A percentile compares a stretch with the other conserved stretches of the same genome.
Evolutionary conservation across 2,329 filamentous ascomycete species (phyloP).

Genomic region (Aspergillus ochraceoroseus): DNA sequence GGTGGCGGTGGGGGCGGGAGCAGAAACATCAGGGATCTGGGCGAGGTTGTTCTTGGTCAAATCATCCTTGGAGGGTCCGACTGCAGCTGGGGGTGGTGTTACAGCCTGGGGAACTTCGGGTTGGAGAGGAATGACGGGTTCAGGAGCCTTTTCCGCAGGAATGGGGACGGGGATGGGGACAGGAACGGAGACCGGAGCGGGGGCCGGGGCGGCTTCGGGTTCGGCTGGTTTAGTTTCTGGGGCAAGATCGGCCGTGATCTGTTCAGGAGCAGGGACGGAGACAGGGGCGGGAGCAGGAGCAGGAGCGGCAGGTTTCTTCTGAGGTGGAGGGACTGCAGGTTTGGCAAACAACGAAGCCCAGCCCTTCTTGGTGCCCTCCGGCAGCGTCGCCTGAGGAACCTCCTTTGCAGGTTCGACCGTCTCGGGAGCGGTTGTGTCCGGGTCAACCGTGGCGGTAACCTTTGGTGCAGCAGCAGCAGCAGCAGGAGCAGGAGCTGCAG

Average conservation of each 20-base stretch:
- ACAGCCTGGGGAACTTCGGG: slow-evolving; percentile 38
- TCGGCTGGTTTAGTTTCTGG: slow-evolving; percentile 12
- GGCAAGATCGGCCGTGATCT: slow-evolving; percentile 20
- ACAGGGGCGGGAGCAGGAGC: slow-evolving; percentile 27
- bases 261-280: slow-evolving; percentile 11
- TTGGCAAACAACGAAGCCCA: slow-evolving; percentile 76
- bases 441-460: slow-evolving; percentile 22
- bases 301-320: slow-evolving; percentile 47
- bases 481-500: no score
- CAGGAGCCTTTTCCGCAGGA: slow-evolving; percentile 34
- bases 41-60: slow-evolving; percentile 91
- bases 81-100: slow-evolving; percentile 38
- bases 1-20: slow-evolving; percentile 72
- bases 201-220: slow-evolving; percentile 25
- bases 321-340: slow-evolving; percentile 50
- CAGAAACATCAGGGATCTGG: slow-evolving; percentile 76
- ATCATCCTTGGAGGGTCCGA: slow-evolving; percentile 71
- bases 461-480: no score
- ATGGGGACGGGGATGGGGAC: slow-evolving; percentile 30
- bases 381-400: slow-evolving; percentile 32
- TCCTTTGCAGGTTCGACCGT: slow-evolving; percentile 18
- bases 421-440: slow-evolving; percentile 22
- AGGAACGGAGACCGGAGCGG: slow-evolving; percentile 38
- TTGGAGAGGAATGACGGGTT: slow-evolving; percentile 29
- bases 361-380: slow-evolving; percentile 43